A percentile compares a stretch with the other conserved stretches of the same genome.
phyloP scores from a whole-genome alignment of 371 early-diverging fungal species.

The Mortierella sp. region DNA sequence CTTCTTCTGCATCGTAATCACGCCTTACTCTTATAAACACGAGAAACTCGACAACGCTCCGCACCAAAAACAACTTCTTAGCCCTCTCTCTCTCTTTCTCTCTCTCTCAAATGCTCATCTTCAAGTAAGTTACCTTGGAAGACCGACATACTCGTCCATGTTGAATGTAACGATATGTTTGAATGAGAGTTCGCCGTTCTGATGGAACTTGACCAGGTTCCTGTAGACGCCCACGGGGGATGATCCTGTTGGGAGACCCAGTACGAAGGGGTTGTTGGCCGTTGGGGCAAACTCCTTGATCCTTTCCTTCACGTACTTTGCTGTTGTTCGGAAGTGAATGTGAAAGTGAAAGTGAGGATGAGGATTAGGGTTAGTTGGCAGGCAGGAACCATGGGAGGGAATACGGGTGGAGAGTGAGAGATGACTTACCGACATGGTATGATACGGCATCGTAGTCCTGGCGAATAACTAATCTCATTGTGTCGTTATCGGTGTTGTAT shows the following conservation, averaged over 20 bases:
- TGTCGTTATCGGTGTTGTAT: neutral
- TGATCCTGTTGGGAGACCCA: conserved; percentile 90
- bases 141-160: conserved; percentile 83
- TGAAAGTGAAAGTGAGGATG: neutral
- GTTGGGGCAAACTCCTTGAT: conserved; percentile 86
- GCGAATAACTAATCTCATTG: conserved; percentile 80
- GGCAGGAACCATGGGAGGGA: neutral
- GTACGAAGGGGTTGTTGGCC: conserved; percentile 82
- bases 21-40: neutral
- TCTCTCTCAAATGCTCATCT: too few relatives aligned
- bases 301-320: conserved; percentile 86
- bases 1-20: neutral
- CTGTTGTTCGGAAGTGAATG: conserved; percentile 45
- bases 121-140: conserved; percentile 57
- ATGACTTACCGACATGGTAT: conserved; percentile 69
- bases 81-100: too few relatives aligned
- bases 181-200: conserved; percentile 71
- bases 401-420: neutral
- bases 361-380: neutral
- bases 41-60: neutral
- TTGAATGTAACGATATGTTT: conserved; percentile 78
- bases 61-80: neutral
- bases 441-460: conserved; percentile 77
- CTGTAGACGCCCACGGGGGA: conserved; percentile 86
- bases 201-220: conserved; percentile 70